These are phyloP conservation scores for Dryadomyces sulphureus DNA, from an alignment of 2,329 filamentous ascomycete species.

Conservation along the genomic window DNA sequence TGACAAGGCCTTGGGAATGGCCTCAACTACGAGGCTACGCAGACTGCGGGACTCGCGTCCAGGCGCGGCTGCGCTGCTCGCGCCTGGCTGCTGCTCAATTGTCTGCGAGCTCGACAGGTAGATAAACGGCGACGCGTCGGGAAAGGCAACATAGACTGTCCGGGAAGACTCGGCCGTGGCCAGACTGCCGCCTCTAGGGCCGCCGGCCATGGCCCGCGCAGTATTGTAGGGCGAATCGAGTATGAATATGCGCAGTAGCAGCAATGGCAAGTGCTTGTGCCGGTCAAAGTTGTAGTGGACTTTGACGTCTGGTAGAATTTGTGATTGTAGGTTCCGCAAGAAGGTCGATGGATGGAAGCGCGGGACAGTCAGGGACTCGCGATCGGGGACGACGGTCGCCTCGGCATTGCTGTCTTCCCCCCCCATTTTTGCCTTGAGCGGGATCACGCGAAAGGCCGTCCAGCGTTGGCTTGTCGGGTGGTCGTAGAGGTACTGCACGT, in stretches of 20 bases:
- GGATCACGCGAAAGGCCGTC: constrained; percentile 45
- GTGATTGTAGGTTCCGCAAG: constrained; percentile 56
- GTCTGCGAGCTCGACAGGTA: constrained; percentile 44
- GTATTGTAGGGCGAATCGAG: constrained; percentile 70
- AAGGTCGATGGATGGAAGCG: constrained; percentile 73
- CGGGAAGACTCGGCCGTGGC: constrained; percentile 48
- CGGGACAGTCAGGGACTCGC: constrained; percentile 38
- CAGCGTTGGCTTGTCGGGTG: constrained; percentile 50
- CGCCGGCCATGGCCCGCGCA: constrained; percentile 26
- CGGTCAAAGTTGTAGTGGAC: constrained; percentile 69
- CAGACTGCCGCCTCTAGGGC: background rate
- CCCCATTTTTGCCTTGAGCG: constrained; percentile 25
- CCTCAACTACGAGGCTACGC: constrained; percentile 57
- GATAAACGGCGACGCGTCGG: constrained; percentile 62
- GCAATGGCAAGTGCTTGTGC: constrained; percentile 52
- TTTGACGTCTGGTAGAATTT: constrained; percentile 66
- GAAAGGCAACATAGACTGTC: constrained; percentile 69
- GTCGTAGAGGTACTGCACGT: constrained; percentile 50
- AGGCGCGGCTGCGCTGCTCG: constrained; percentile 12
- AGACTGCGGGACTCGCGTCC: constrained; percentile 45
- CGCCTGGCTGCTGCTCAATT: background rate
- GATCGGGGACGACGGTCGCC: constrained; percentile 26
- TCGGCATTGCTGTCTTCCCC: background rate
- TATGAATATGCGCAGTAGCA: constrained; percentile 65
- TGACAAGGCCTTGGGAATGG: constrained; percentile 71